phyloP scores from a whole-genome alignment of 2,329 filamentous ascomycete species.

The Neophaeococcomyces mojaviensis region DNA sequence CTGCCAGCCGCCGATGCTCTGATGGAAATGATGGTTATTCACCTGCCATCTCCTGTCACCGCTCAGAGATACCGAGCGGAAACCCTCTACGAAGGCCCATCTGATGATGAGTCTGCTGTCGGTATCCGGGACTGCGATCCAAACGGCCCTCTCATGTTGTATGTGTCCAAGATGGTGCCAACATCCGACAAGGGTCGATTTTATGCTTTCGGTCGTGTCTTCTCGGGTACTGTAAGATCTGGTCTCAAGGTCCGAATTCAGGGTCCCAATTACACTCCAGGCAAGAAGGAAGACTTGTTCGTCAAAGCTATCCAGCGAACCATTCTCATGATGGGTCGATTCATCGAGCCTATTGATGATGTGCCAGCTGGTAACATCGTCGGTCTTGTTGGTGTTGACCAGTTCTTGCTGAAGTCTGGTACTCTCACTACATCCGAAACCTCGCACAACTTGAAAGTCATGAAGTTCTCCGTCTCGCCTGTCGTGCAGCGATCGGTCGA shows the following conservation, averaged over 20 bases:
- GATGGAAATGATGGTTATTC: slow-evolving; percentile 99
- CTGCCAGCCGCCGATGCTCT: slow-evolving; percentile 95
- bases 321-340: slow-evolving; percentile 99
- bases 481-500: slow-evolving; percentile 98
- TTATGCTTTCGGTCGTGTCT: slow-evolving; percentile 99
- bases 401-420: slow-evolving; percentile 99
- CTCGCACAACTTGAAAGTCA: slow-evolving; percentile 99
- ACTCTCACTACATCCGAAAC: slow-evolving; percentile 95
- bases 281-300: slow-evolving; percentile 98
- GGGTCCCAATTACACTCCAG: slow-evolving; percentile 95
- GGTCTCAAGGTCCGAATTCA: slow-evolving; percentile 99
- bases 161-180: slow-evolving; percentile 99
- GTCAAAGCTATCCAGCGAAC: slow-evolving; percentile 99
- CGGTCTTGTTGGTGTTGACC: slow-evolving; percentile 97
- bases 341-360: slow-evolving; percentile 97
- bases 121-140: slow-evolving; percentile 98
- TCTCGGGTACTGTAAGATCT: slow-evolving; percentile 94
- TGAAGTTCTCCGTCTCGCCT: slow-evolving; percentile 99
- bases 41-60: slow-evolving; percentile 90
- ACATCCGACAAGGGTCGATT: slow-evolving; percentile 99
- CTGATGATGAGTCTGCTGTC: slow-evolving; percentile 84
- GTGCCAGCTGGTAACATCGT: slow-evolving; percentile 99
- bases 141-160: slow-evolving; percentile 98
- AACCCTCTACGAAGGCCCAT: slow-evolving; percentile 96
- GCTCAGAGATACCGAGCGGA: slow-evolving; percentile 97